Evolutionary conservation across 495 filamentous ascomycete species (phyloP).

Genomic region (Neurospora sublineolata): DNA sequence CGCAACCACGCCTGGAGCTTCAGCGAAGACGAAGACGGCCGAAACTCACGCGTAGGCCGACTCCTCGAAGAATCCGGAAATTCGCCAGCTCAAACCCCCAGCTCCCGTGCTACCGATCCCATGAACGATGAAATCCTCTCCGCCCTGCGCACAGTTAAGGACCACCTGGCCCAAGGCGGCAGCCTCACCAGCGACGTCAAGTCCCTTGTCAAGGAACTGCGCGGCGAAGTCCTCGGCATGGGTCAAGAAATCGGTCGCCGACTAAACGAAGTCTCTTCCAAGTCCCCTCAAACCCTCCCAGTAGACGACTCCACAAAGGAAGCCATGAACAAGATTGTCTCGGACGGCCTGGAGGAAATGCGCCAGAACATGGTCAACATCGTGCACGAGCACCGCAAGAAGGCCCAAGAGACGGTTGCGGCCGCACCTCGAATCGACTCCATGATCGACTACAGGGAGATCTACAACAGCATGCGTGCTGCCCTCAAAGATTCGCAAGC

Average conservation of each 20-base stretch:
- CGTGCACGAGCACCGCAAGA: slow-evolving; percentile 60
- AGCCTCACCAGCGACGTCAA: slow-evolving; percentile 85
- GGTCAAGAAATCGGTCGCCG: slow-evolving; percentile 75
- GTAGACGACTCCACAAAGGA: slow-evolving; percentile 44
- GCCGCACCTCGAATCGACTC: background rate
- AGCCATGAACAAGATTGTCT: slow-evolving; percentile 66
- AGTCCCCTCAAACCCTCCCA: slow-evolving; percentile 13
- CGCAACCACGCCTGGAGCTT: slow-evolving; percentile 39
- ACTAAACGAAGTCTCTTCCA: slow-evolving; percentile 53
- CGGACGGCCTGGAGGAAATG: slow-evolving; percentile 67
- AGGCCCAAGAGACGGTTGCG: slow-evolving; percentile 36
- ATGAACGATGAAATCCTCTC: slow-evolving; percentile 62
- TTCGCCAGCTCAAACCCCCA: background rate
- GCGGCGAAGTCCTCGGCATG: slow-evolving; percentile 90
- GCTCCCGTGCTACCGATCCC: slow-evolving; percentile 26
- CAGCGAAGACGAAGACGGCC: slow-evolving; percentile 31
- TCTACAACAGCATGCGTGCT: slow-evolving; percentile 68
- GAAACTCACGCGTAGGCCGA: slow-evolving; percentile 18
- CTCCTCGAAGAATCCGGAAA: slow-evolving; percentile 20
- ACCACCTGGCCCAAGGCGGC: slow-evolving; percentile 73
- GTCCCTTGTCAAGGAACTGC: slow-evolving; percentile 72
- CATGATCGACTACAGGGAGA: slow-evolving; percentile 59
- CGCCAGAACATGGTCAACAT: slow-evolving; percentile 67
- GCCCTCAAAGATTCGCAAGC: slow-evolving; percentile 61
- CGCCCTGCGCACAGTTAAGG: slow-evolving; percentile 71